A percentile compares a stretch with the other conserved stretches of the same genome.
Conservation (phyloP, 78 protist genomes). For the Planoprotostelium fungivorum region DNA sequence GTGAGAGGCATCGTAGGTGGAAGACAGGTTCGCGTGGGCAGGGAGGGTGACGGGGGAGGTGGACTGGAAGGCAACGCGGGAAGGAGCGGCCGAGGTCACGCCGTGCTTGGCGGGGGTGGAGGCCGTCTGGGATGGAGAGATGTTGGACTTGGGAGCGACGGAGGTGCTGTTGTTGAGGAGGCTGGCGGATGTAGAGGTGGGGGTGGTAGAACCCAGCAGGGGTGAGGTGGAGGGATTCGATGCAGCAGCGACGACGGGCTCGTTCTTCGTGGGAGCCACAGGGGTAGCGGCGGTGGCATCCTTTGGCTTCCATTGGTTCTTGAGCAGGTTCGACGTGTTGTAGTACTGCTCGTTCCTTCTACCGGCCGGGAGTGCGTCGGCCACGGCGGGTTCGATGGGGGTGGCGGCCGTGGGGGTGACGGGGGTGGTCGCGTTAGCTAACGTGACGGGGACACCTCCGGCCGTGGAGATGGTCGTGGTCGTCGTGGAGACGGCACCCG, state of each 20-base stretch:
- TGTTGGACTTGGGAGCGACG: not conserved
- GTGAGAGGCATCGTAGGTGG: not conserved
- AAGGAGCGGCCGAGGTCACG: not conserved
- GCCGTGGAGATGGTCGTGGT: not conserved
- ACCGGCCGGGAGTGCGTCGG: not conserved
- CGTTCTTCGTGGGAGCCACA: not conserved
- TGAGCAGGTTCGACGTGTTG: not conserved
- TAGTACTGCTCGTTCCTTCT: not conserved
- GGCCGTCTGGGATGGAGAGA: not conserved
- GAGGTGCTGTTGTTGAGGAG: not conserved
- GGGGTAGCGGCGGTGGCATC: not conserved
- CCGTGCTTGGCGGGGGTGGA: not conserved
- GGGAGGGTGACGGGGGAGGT: not conserved
- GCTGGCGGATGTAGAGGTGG: not conserved
- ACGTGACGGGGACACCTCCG: not conserved
- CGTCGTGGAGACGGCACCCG: not conserved
- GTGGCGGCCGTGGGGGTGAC: not conserved
- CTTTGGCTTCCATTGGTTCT: not conserved
- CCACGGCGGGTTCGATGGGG: not conserved
- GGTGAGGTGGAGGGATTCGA: not conserved
- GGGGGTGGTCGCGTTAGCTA: not conserved
- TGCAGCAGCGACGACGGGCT: too few relatives aligned
- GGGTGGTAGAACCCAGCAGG: not conserved
- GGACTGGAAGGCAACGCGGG: not conserved
- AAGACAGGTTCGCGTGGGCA: not conserved